Conservation (phyloP, 805 yeast species). For the Yarrowia osloensis region DNA sequence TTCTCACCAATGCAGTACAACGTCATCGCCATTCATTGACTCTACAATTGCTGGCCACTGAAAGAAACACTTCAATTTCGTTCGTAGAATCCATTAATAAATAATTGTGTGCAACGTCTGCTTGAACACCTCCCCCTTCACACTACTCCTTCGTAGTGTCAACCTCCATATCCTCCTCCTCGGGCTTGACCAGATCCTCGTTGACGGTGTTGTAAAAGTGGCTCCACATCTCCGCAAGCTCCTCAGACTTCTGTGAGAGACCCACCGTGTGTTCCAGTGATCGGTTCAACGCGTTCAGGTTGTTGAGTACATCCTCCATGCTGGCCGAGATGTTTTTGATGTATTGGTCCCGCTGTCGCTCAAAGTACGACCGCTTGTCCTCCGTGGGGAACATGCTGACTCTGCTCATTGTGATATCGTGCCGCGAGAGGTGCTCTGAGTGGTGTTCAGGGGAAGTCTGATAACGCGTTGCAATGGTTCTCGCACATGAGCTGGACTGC, state of each 20-base stretch:
- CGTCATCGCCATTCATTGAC: no score
- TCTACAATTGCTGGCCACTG: no score
- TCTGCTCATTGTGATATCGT: conserved; percentile 9
- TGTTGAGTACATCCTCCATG: conserved; percentile 65
- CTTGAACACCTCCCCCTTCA: no score
- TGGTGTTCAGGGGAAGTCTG: neutral
- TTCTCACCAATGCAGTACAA: no score
- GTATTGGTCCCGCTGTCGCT: conserved; percentile 58
- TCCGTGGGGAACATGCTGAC: conserved; percentile 28
- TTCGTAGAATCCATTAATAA: neutral
- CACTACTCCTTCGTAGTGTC: conserved; percentile 3
- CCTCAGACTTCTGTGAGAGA: conserved; percentile 75
- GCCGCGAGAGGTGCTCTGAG: neutral
- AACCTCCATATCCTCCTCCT: conserved; percentile 11
- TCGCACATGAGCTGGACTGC: neutral
- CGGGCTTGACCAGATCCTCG: neutral
- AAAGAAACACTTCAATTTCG: no score
- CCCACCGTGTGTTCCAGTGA: conserved; percentile 67
- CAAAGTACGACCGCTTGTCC: conserved; percentile 48
- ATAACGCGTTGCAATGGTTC: neutral
- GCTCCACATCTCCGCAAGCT: conserved; percentile 70
- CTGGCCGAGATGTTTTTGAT: conserved; percentile 56
- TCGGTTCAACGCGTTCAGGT: conserved; percentile 64
- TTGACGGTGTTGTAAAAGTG: conserved; percentile 53
- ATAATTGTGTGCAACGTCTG: neutral